Conservation (phyloP, 2,329 filamentous ascomycete species). For the Fusarium floridanum region DNA sequence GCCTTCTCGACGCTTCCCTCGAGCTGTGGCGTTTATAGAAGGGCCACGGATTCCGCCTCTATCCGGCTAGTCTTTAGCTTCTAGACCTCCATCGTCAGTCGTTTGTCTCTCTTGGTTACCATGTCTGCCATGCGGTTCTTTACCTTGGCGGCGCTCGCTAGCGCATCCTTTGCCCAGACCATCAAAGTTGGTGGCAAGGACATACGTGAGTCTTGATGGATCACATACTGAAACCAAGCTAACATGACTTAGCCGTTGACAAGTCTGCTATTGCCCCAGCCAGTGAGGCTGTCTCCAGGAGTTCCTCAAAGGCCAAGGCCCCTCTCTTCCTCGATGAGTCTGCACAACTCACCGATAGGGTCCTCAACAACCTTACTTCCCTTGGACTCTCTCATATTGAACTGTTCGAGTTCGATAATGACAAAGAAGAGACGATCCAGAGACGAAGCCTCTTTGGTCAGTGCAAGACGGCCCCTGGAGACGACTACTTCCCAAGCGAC, state of each 20-base stretch:
- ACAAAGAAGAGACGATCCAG: constrained; percentile 4
- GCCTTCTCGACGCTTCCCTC: neutral
- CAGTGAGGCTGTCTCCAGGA: constrained; percentile 24
- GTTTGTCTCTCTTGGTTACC: neutral
- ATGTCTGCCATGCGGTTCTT: constrained; percentile 32
- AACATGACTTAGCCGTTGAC: constrained; percentile 16
- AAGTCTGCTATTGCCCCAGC: constrained; percentile 43
- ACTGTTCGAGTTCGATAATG: constrained; percentile 51
- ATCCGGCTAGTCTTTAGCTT: neutral
- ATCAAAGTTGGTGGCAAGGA: constrained; percentile 42
- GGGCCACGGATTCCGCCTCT: neutral
- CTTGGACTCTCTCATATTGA: constrained; percentile 48
- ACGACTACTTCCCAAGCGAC: constrained; percentile 45
- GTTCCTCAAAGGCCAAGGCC: constrained; percentile 14
- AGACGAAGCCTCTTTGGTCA: constrained; percentile 21
- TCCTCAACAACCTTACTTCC: constrained; percentile 49
- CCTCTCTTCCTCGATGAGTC: constrained; percentile 41
- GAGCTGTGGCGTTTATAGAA: constrained; percentile 4
- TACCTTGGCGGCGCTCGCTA: constrained; percentile 29
- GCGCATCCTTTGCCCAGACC: constrained; percentile 42
- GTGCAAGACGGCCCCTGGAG: constrained; percentile 50
- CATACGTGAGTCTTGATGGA: constrained; percentile 34
- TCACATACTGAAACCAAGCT: neutral
- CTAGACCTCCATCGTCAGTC: neutral
- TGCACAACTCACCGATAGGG: constrained; percentile 51